phyloP scores from a whole-genome alignment of 768 basidiomycete species.

The Boletus barrowsii region DNA sequence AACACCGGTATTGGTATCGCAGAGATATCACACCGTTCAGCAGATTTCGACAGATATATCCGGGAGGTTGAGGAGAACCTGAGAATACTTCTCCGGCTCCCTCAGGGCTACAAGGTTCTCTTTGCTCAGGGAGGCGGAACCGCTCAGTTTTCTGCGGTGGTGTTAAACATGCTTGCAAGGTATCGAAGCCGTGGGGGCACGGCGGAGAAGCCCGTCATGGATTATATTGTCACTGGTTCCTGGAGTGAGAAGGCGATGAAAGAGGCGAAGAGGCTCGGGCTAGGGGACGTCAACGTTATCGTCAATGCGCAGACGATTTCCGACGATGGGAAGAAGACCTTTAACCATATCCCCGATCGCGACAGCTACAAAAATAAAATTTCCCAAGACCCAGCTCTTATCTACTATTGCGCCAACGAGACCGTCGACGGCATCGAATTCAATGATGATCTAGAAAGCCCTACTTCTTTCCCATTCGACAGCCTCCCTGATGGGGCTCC shows the following conservation, averaged over 20 bases:
- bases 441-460: slow-evolving; percentile 48
- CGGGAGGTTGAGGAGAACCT: slow-evolving; percentile 60
- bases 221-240: slow-evolving; percentile 90
- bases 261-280: slow-evolving; percentile 73
- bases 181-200: slow-evolving; percentile 69
- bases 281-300: slow-evolving; percentile 62
- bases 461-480: slow-evolving; percentile 80
- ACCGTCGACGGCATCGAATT: slow-evolving; percentile 96
- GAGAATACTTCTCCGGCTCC: slow-evolving; percentile 75
- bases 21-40: slow-evolving; percentile 93
- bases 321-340: slow-evolving; percentile 58
- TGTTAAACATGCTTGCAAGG: slow-evolving; percentile 86
- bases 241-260: slow-evolving; percentile 87
- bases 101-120: slow-evolving; percentile 78
- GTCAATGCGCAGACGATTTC: slow-evolving; percentile 65
- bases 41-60: slow-evolving; percentile 77
- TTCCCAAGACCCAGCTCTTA: slow-evolving; percentile 76
- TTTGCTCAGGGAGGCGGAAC: slow-evolving; percentile 96
- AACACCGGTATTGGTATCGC: slow-evolving; percentile 93
- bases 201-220: slow-evolving; percentile 58
- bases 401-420: slow-evolving; percentile 99
- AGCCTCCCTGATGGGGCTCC: slow-evolving; percentile 61
- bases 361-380: slow-evolving; percentile 61
- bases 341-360: slow-evolving; percentile 77
- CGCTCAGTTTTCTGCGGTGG: slow-evolving; percentile 87